Percentiles rank a stretch among this genome's conserved stretches.
Conservation (phyloP, 805 yeast species). For the Candida maltosa region DNA sequence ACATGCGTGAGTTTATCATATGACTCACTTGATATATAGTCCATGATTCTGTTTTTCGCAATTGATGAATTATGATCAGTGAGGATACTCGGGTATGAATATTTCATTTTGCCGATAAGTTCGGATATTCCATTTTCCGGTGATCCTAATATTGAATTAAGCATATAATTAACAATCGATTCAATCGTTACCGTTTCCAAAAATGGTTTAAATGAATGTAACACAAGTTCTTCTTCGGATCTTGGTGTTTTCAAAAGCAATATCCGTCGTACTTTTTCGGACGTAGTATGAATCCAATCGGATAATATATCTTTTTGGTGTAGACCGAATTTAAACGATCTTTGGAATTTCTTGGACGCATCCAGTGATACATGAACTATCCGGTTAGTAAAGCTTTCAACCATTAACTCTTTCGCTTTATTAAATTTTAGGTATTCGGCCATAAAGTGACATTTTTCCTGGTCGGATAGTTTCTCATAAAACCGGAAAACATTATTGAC, state of each 20-base stretch:
- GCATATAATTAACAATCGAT: conserved; percentile 4
- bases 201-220: conserved; percentile 3
- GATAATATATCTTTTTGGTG: not conserved
- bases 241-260: not conserved
- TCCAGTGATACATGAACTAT: conserved; percentile 4
- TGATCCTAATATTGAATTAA: conserved; percentile 1
- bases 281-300: not conserved
- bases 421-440: conserved; percentile 20
- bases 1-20: conserved; percentile 6
- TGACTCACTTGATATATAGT: conserved; percentile 5
- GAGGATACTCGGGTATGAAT: conserved; percentile 3
- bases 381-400: conserved; percentile 21
- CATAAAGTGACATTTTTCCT: conserved; percentile 18
- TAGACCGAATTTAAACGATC: not conserved
- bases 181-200: conserved; percentile 4
- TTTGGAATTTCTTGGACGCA: not conserved
- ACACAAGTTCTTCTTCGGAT: conserved; percentile 1
- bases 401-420: conserved; percentile 20
- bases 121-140: conserved; percentile 4
- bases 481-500: conserved; percentile 13
- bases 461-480: conserved; percentile 13
- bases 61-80: not conserved
- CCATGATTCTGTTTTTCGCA: conserved; percentile 3
- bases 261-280: not conserved
- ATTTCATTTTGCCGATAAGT: conserved; percentile 1